Conservation (phyloP, 2,329 filamentous ascomycete genomes). For the Colletotrichum sp. region DNA sequence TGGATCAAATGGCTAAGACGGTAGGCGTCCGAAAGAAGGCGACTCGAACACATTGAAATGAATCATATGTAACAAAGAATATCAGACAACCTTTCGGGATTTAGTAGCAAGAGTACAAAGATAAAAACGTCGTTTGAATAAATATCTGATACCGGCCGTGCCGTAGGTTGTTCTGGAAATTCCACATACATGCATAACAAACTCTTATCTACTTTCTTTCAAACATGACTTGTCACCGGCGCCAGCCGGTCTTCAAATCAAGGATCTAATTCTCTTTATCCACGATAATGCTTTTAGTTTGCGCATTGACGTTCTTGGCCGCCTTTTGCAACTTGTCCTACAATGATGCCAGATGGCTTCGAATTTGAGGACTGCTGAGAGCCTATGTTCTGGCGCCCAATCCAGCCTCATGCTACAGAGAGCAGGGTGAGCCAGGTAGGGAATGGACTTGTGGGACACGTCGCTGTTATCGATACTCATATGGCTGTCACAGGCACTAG, state of each 20-base stretch:
- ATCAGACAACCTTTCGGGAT: background rate
- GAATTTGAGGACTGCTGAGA: too few species aligned
- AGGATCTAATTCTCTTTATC: background rate
- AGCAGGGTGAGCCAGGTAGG: background rate
- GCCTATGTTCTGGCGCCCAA: too few species aligned
- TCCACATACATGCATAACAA: background rate
- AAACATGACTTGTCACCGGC: background rate
- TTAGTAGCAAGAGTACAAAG: background rate
- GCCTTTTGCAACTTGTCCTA: too few species aligned
- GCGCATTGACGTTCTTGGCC: background rate
- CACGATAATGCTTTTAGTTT: background rate
- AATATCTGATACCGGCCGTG: background rate
- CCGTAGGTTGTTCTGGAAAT: background rate
- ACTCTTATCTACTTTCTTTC: background rate
- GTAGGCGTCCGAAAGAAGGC: background rate
- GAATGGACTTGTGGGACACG: background rate
- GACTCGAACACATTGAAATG: background rate
- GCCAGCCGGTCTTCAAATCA: background rate
- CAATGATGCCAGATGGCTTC: too few species aligned
- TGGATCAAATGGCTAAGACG: background rate
- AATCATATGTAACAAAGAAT: background rate
- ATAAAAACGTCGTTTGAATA: too few species aligned
- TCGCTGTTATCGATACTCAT: background rate
- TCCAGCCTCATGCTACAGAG: background rate
- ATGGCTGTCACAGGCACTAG: background rate